Percentiles rank a stretch among this genome's conserved stretches.
These are phyloP conservation scores for Elaeis oleifera DNA, from an alignment of 202 grass and related monocot genomes.

Conservation along the genomic window DNA sequence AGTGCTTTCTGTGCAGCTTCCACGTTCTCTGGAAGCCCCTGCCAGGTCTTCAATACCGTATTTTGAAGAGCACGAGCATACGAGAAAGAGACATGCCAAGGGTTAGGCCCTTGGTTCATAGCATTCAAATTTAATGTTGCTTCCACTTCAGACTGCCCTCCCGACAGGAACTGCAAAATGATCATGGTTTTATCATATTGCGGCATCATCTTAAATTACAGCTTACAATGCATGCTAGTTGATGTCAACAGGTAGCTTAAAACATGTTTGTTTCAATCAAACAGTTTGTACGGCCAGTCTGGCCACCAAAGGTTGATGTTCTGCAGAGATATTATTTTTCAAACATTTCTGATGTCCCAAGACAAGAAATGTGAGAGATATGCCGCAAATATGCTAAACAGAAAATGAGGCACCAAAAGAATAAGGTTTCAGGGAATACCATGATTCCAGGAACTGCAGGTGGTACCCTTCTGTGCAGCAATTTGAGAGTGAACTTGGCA, in stretches of 20 bases:
- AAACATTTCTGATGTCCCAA: no score
- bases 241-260: no score
- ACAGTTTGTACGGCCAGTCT: no score
- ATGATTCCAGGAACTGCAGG: conserved; percentile 96
- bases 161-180: conserved; percentile 71
- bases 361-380: no score
- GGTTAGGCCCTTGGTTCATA: conserved; percentile 74
- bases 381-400: not conserved
- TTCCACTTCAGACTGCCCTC: conserved; percentile 75
- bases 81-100: conserved; percentile 95
- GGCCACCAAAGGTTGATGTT: no score
- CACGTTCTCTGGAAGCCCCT: conserved; percentile 65
- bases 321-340: no score
- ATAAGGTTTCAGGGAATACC: conserved; percentile 30
- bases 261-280: no score
- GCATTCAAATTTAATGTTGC: conserved; percentile 92
- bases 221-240: no score
- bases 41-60: conserved; percentile 87
- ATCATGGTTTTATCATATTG: no score
- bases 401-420: no score
- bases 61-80: conserved; percentile 95
- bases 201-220: no score
- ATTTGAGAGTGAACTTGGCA: conserved; percentile 61
- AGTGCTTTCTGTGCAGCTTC: conserved; percentile 66
- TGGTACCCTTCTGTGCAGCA: conserved; percentile 83